Base-by-base conservation (phyloP, 2,329 filamentous ascomycete species). In the Colletotrichum caudatum region DNA sequence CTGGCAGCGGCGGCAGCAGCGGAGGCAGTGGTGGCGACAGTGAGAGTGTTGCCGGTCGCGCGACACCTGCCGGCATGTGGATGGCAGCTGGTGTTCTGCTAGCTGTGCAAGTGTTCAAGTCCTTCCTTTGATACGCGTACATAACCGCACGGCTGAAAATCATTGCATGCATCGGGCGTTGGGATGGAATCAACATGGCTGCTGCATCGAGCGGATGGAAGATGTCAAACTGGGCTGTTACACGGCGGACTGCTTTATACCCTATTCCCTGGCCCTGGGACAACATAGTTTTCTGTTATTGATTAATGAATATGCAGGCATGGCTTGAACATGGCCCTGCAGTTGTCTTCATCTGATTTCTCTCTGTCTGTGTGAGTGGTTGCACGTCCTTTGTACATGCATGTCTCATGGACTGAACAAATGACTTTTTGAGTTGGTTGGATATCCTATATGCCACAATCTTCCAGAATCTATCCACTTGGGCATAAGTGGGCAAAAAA, bases 211-310 rank as follows among this genome's bases (percentile, higher is more conserved):
- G 59, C 46, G 57, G n/a, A 60, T 64, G 64, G 65, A 69, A 14
- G 61, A 64, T 11, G 35, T 41, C 59, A 50, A 41, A 46, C 33
- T 29, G 69, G 53, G 65, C 29, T 51, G 51, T n/a, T 48, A 61
- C 26, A 51, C 60, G 69, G 41, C 46, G 48, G 61, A 61, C 51
- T 70, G 66, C 53, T 62, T 70, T 65, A 70, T 72, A 72, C 70
- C 69, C 70, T 64, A 39, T 51, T 23, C 66, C 59, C 69, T 37
- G 16, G 59, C 35, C 53, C 23, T 35, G 65, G 65, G 65, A 66
- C 64, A 54, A 67, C 50, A 67, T 71, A 71, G 64, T 37, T 67
- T 58, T 11, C 23, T 62, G 46, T 62, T 62, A 62, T 26, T 62
- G 59, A 26, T 51, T 62, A 62, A 62, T 62, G 59, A 51, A 51